Evolutionary conservation across 2,329 filamentous ascomycete genomes (phyloP).

Genomic region (Basipetospora chlamydospora): DNA sequence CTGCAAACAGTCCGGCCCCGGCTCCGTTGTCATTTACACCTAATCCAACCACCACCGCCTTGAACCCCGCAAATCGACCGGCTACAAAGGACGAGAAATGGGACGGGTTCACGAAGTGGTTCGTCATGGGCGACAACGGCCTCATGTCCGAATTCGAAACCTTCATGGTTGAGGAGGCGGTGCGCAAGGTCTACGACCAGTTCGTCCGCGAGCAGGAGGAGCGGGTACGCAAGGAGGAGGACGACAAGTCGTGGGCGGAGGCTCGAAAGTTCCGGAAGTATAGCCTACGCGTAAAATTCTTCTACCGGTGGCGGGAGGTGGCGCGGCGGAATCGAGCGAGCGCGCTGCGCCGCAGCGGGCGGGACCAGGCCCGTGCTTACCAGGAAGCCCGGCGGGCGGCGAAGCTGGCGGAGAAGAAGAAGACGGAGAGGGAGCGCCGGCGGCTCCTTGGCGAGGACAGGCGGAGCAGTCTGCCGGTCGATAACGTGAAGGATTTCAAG

Average conservation of each 20-base stretch:
- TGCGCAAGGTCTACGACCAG: constrained; percentile 25
- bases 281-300: constrained; percentile 37
- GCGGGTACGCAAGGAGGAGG: constrained; percentile 29
- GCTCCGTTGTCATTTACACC: neutral
- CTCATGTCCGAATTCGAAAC: constrained; percentile 35
- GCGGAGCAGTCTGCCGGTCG: too few relatives aligned
- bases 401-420: constrained; percentile 19
- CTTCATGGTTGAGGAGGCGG: constrained; percentile 28
- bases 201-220: constrained; percentile 26
- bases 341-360: constrained; percentile 34
- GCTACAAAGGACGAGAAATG: constrained; percentile 15
- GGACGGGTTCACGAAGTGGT: constrained; percentile 38
- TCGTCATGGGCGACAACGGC: constrained; percentile 37
- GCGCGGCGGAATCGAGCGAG: constrained; percentile 33
- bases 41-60: too few relatives aligned
- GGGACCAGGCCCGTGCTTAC: constrained; percentile 34
- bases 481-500: constrained; percentile 20
- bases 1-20: constrained; percentile 17
- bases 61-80: too few relatives aligned
- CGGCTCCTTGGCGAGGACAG: constrained; percentile 6
- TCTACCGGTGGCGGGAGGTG: constrained; percentile 39
- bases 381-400: constrained; percentile 22
- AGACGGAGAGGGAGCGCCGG: constrained; percentile 13
- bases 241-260: constrained; percentile 28
- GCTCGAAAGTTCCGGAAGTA: constrained; percentile 33